Base-by-base conservation (phyloP, 1,139 yeast species). In the Saccharomyces pastorianus region DNA sequence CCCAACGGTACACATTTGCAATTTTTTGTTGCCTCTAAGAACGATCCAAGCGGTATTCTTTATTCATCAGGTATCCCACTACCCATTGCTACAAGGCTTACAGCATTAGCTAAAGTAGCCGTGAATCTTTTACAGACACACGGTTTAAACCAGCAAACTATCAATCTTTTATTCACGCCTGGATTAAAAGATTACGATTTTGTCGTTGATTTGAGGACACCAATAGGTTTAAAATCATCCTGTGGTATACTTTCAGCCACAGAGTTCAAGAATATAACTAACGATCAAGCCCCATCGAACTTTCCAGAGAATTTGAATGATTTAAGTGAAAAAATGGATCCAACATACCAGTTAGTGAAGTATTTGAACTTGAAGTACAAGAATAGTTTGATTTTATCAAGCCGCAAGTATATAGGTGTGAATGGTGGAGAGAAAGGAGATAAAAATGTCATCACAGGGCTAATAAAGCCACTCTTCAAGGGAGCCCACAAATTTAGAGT, bases 171-270 rank as follows among this genome's bases (percentile, higher is more conserved):
- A 51, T 89, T 89, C 69, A 81, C 85, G 0, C 93, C 98, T 2
- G 90, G 96, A 0, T 74, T 88, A 57, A 78, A 79, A 57, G 98
- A 91, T 70, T 93, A 85, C 65, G 96, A 91, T 67, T 82, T 93
- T 62, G 84, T 84, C 11, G 76, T 91, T 56, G 76, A 78, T 52
- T 73, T 88, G 51, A 80, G 78, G 61, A 73, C 80, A 20, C 74
- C 75, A 7, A 61, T 68, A 13, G 77, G 79, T 51, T 67, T 77
- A 51, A 71, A 75, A 44, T 65, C 74, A 2, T 71, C 77, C 6
- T 77, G 83, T 3, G 93, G 93, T 59, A 72, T 85, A 8, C 66
- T 82, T 53, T 81, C 82, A 11, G 69, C 76, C 3, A 71, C 75
- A 51, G 76, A 78, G 47, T 88, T 81, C 74, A 88, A 87, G 69